Evolutionary conservation across 2,329 filamentous ascomycete genomes (phyloP).

Genomic region (Aspergillus bombycis): DNA sequence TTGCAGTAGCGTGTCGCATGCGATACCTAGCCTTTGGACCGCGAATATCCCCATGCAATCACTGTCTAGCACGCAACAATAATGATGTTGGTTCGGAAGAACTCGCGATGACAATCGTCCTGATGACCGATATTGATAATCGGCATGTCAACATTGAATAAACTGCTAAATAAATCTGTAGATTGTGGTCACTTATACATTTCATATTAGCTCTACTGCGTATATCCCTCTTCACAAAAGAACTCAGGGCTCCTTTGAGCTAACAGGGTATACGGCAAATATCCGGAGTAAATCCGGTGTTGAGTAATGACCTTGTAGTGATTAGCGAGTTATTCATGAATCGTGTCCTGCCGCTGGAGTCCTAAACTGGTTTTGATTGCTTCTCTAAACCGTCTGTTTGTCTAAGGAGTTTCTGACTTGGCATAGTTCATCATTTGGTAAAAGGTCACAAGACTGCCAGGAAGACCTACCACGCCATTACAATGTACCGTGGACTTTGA

Average conservation of each 20-base stretch:
- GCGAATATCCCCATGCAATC: background rate
- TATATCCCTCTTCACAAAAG: background rate
- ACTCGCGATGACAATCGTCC: background rate
- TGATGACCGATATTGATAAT: background rate
- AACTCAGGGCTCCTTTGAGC: background rate
- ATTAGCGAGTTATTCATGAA: no score
- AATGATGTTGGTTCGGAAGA: background rate
- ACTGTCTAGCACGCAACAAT: background rate
- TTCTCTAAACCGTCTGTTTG: no score
- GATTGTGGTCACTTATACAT: background rate
- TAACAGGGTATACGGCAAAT: background rate
- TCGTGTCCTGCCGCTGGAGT: no score
- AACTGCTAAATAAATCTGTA: background rate
- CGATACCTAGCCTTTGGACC: background rate
- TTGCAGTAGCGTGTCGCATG: constrained; percentile 4
- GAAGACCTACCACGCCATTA: background rate
- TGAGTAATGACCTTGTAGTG: no score
- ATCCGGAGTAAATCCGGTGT: background rate
- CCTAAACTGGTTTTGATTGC: no score
- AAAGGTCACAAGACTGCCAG: background rate
- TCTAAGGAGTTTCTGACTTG: no score
- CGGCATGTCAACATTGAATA: background rate
- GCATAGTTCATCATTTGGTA: background rate
- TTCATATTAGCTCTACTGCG: background rate
- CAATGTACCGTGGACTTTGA: background rate